Evolutionary conservation across 768 basidiomycete species (phyloP).

Genomic region (Lepiota subincarnata): DNA sequence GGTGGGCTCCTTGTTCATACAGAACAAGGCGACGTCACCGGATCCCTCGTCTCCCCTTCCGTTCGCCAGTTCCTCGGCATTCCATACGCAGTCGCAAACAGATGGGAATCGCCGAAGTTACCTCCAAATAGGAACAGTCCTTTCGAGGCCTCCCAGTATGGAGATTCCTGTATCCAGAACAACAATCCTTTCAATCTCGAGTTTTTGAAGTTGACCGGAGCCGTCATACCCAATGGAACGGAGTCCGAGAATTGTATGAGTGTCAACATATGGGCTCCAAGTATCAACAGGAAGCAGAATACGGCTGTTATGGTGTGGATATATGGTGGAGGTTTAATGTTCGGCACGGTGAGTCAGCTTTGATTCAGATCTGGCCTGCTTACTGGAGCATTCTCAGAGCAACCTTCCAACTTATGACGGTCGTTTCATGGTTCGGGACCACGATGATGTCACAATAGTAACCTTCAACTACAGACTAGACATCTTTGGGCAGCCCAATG

Average conservation of each 20-base stretch:
- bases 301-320: conserved; percentile 34
- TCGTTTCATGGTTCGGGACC: conserved; percentile 26
- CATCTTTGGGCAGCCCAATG: conserved; percentile 37
- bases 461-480: conserved; percentile 37
- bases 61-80: conserved; percentile 34
- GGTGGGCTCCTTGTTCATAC: conserved; percentile 25
- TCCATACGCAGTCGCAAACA: conserved; percentile 28
- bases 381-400: conserved; percentile 20
- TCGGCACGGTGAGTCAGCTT: conserved; percentile 24
- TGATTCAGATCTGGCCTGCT: neutral
- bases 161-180: conserved; percentile 28
- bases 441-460: conserved; percentile 32
- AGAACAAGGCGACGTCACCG: conserved; percentile 27
- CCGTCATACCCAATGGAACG: conserved; percentile 21
- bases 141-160: conserved; percentile 25
- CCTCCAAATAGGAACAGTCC: conserved; percentile 18
- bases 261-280: conserved; percentile 37
- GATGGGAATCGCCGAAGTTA: conserved; percentile 28
- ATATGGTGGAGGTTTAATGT: conserved; percentile 32
- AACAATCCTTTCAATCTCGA: conserved; percentile 20
- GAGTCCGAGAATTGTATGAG: conserved; percentile 35
- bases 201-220: conserved; percentile 21
- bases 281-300: conserved; percentile 9
- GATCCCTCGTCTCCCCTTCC: conserved; percentile 19
- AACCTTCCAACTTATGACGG: conserved; percentile 25